These are phyloP conservation scores for Rhizopogon rudus DNA, from an alignment of 768 basidiomycete genomes.

Conservation along the genomic window DNA sequence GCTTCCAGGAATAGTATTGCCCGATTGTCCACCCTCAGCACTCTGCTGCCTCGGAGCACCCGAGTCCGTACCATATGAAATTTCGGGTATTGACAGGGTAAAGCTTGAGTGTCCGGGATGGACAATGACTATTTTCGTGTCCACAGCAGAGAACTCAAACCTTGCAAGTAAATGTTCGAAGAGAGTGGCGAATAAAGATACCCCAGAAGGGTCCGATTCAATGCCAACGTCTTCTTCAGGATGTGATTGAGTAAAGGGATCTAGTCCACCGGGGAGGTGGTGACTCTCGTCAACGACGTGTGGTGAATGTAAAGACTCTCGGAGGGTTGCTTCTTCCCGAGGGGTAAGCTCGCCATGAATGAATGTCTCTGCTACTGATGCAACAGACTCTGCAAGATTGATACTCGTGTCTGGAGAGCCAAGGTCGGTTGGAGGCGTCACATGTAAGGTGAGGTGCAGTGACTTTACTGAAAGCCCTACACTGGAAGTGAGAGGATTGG, in stretches of 20 bases:
- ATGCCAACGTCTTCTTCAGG: conserved; percentile 12
- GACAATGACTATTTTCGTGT: conserved; percentile 66
- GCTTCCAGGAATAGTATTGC: conserved; percentile 6
- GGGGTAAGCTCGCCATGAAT: conserved; percentile 75
- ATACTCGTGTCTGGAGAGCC: conserved; percentile 13
- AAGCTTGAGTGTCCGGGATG: conserved; percentile 59
- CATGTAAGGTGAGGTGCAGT: conserved; percentile 61
- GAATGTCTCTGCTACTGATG: conserved; percentile 82
- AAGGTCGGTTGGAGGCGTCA: conserved; percentile 18
- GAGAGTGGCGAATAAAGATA: conserved; percentile 76
- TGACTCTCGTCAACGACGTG: conserved; percentile 29
- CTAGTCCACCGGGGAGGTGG: conserved; percentile 64
- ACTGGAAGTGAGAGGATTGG: conserved; percentile 73
- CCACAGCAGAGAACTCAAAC: conserved; percentile 70
- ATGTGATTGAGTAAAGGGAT: conserved; percentile 41
- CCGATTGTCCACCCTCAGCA: conserved; percentile 22
- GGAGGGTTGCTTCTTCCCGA: conserved; percentile 65
- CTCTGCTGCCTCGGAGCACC: conserved; percentile 4
- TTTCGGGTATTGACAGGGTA: conserved; percentile 50
- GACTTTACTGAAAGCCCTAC: conserved; percentile 67
- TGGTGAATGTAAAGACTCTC: conserved; percentile 57
- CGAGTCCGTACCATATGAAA: conserved; percentile 51
- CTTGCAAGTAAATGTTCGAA: conserved; percentile 75
- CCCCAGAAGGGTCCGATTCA: conserved; percentile 64
- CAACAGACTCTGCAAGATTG: conserved; percentile 74